phyloP scores from a whole-genome alignment of 225 moss, liverwort and hornwort species.

The Lunularia cruciata region DNA sequence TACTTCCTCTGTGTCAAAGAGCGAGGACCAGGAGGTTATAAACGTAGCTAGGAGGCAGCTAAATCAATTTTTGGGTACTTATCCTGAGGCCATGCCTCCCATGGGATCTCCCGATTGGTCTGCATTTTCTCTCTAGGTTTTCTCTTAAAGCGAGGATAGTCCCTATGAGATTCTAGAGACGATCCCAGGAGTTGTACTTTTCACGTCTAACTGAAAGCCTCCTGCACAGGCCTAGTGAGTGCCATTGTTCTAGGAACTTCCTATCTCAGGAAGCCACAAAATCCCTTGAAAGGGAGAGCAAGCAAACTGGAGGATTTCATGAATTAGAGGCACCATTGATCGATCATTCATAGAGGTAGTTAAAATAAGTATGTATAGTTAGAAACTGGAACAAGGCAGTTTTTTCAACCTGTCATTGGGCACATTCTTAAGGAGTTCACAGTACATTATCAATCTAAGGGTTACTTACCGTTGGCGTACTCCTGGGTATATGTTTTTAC shows the following conservation, averaged over 20 bases:
- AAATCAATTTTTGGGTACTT: slow-evolving; percentile 33
- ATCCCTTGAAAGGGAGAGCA: background rate
- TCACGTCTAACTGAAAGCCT: background rate
- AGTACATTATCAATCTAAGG: background rate
- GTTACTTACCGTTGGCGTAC: background rate
- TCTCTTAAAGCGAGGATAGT: background rate
- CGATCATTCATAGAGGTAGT: background rate
- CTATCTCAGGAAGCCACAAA: background rate
- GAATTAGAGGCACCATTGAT: background rate
- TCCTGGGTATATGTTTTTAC: no score
- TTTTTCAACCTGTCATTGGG: background rate
- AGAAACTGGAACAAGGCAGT: background rate
- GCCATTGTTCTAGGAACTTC: no score
- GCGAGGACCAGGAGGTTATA: background rate
- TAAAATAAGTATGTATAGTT: background rate
- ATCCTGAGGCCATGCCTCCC: slow-evolving; percentile 57
- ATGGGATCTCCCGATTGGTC: slow-evolving; percentile 50
- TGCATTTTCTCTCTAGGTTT: background rate
- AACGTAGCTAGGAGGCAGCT: slow-evolving; percentile 36
- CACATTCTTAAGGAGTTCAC: background rate
- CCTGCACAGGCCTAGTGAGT: background rate
- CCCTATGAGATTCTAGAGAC: background rate
- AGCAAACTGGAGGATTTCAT: background rate
- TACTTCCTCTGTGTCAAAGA: background rate
- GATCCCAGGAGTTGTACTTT: background rate